Base-by-base conservation (phyloP, 768 basidiomycete species). In the Panaeolus papilionaceus region DNA sequence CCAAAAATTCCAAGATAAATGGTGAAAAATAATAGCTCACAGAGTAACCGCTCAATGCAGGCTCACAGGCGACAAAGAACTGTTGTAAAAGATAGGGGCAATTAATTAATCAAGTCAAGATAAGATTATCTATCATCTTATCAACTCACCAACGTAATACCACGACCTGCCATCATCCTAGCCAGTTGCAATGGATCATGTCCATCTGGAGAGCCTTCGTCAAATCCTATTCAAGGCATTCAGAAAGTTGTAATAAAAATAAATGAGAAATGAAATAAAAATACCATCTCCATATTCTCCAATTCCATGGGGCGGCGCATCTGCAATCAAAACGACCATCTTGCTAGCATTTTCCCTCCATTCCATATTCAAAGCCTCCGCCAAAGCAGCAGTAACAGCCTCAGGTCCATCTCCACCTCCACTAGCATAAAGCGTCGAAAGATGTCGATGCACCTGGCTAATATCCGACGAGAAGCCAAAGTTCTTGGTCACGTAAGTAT, bases 11-110 rank as follows among this genome's bases (percentile, higher is more conserved):
- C 12, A 44, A 44, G 18, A 44, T 18, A 44, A 44, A 44, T 18
- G 5, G 11, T 44, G 47, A 6, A 51, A 33, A 33, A 33, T 33
- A 16, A 76, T 44, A 16, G 16, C 91, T 75, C 72, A 94, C 93
- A 66, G 92, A 92, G 75, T 97, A 97, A 51, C 95, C 94, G 70
- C 94, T 95, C 68, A 97, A 84, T 5, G 95, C 96, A 66, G 97
- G 96, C 79, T 99, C 97, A 80, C 97, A 99, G 37, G 97, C 97
- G n/a, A 99, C 97, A 77, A 98, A 96, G 81, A 98, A 98, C 95
- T 98, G 77, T 7, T 67, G 38, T 26, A 63, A 26, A 64, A 28
- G 26, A 68, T 42, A 63, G 14, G 69, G 66, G 64, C 64, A 67
- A 38, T 64, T 28, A 64, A 58, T 58, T 58, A 58, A 58, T 58